A percentile compares a stretch with the other conserved stretches of the same genome.
Evolutionary conservation across 1,284 basidiomycete genomes (phyloP).

Genomic region (Cutaneotrichosporon sp.): DNA sequence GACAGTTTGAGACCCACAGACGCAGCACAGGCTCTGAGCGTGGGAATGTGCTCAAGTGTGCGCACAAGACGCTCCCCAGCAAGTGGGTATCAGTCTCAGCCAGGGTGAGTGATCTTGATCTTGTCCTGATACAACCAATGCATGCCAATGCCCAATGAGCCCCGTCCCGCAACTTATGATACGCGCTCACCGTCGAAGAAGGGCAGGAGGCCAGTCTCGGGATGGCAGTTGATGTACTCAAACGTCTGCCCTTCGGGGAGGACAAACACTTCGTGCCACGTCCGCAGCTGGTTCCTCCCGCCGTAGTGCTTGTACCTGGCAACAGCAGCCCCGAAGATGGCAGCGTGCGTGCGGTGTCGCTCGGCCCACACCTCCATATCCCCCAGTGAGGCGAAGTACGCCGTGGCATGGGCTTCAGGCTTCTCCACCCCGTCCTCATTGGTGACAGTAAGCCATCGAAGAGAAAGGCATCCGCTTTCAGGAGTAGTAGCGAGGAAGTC

Average conservation of each 20-base stretch:
- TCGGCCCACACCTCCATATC: slow-evolving; percentile 20
- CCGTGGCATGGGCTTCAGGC: slow-evolving; percentile 16
- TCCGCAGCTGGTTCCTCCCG: slow-evolving; percentile 17
- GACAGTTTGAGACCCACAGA: neutral
- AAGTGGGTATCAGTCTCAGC: neutral
- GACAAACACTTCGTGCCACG: slow-evolving; percentile 23
- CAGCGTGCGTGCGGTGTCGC: slow-evolving; percentile 16
- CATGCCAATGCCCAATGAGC: neutral
- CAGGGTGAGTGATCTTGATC: neutral
- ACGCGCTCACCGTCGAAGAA: slow-evolving; percentile 10
- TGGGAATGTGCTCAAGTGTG: neutral
- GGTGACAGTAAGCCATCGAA: slow-evolving; percentile 7
- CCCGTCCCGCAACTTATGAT: neutral
- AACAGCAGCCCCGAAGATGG: slow-evolving; percentile 19
- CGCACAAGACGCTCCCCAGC: neutral
- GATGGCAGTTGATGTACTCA: slow-evolving; percentile 22
- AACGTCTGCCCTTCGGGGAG: slow-evolving; percentile 13
- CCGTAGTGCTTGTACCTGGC: slow-evolving; percentile 20
- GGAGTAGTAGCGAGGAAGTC: slow-evolving; percentile 9
- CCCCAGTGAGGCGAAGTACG: slow-evolving; percentile 10
- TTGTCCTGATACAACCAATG: neutral
- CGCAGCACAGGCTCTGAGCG: neutral
- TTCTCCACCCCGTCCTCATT: neutral
- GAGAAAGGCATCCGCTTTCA: slow-evolving; percentile 10
- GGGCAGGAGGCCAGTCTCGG: slow-evolving; percentile 15